Conservation (phyloP, 352 stramenopile genomes). For the Phytophthora melonis region DNA sequence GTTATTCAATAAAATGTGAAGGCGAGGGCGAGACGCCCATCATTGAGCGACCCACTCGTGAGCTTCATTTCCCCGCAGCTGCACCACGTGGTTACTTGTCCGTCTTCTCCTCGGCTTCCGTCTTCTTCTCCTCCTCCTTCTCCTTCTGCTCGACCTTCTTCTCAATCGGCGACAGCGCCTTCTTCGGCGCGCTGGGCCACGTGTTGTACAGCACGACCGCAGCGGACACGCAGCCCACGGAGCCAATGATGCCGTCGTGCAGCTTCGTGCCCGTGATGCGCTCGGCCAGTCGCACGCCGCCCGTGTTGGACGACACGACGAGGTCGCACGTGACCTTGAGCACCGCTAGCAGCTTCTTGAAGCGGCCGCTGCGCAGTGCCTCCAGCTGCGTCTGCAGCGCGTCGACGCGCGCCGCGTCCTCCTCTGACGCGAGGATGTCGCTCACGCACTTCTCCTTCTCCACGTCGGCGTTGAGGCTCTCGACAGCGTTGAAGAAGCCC, state of each 20-base stretch:
- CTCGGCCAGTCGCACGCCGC: slow-evolving; percentile 77
- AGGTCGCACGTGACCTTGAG: slow-evolving; percentile 89
- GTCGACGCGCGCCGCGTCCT: slow-evolving; percentile 63
- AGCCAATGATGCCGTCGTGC: slow-evolving; percentile 86
- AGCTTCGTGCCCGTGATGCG: slow-evolving; percentile 83
- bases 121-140: slow-evolving; percentile 9
- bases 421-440: slow-evolving; percentile 76
- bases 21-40: neutral
- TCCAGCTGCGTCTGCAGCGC: slow-evolving; percentile 71
- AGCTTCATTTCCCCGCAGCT: too few species aligned
- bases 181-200: slow-evolving; percentile 66
- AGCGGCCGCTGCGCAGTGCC: slow-evolving; percentile 59
- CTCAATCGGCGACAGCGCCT: slow-evolving; percentile 26
- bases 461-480: slow-evolving; percentile 78
- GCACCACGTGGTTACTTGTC: neutral
- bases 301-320: slow-evolving; percentile 89
- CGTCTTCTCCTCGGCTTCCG: too few species aligned
- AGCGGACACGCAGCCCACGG: slow-evolving; percentile 82
- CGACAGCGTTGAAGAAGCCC: slow-evolving; percentile 76
- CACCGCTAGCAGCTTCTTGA: slow-evolving; percentile 82
- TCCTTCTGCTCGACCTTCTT: slow-evolving; percentile 30
- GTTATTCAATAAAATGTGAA: slow-evolving; percentile 8
- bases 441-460: slow-evolving; percentile 85
- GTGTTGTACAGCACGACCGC: slow-evolving; percentile 87
- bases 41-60: too few species aligned